Percentiles rank a stretch among this genome's conserved stretches.
Evolutionary conservation across 495 filamentous ascomycete species (phyloP).

Genomic region (Aspergillus indologenus): DNA sequence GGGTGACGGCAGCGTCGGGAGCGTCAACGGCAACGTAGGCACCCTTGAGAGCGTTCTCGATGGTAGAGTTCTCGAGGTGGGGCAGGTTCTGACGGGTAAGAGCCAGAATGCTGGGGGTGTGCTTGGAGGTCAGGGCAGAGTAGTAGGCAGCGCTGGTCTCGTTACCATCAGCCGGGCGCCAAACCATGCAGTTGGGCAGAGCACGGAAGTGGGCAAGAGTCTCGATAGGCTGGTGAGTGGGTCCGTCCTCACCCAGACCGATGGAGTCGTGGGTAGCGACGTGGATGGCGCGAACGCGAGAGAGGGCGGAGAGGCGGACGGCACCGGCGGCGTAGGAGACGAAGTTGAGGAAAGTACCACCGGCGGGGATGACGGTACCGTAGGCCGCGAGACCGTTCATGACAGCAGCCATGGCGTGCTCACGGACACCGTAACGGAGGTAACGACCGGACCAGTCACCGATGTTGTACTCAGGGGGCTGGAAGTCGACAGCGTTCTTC

Average conservation of each 20-base stretch:
- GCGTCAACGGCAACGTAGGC: slow-evolving; percentile 87
- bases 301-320: slow-evolving; percentile 89
- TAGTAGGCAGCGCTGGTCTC: slow-evolving; percentile 99
- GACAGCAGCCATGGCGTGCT: slow-evolving; percentile 96
- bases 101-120: slow-evolving; percentile 88
- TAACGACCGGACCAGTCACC: slow-evolving; percentile 91
- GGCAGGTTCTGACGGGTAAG: slow-evolving; percentile 98
- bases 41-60: slow-evolving; percentile 87
- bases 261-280: slow-evolving; percentile 99
- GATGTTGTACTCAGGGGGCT: slow-evolving; percentile 79
- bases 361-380: slow-evolving; percentile 89
- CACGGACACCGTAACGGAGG: slow-evolving; percentile 94
- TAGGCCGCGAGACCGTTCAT: slow-evolving; percentile 98
- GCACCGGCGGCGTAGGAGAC: slow-evolving; percentile 97
- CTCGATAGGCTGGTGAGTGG: slow-evolving; percentile 99
- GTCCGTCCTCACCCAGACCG: slow-evolving; percentile 97
- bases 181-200: slow-evolving; percentile 99
- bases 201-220: slow-evolving; percentile 99
- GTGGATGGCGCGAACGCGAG: slow-evolving; percentile 89
- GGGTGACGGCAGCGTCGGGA: slow-evolving; percentile 79
- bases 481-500: slow-evolving; percentile 97
- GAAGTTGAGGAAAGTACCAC: slow-evolving; percentile 99
- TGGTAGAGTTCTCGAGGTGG: slow-evolving; percentile 88
- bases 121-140: slow-evolving; percentile 82
- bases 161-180: slow-evolving; percentile 98